Evolutionary conservation across 805 yeast genomes (phyloP), one percentile per base, ranked within the genome.

Genomic region (Lipomyces starkeyi): DNA sequence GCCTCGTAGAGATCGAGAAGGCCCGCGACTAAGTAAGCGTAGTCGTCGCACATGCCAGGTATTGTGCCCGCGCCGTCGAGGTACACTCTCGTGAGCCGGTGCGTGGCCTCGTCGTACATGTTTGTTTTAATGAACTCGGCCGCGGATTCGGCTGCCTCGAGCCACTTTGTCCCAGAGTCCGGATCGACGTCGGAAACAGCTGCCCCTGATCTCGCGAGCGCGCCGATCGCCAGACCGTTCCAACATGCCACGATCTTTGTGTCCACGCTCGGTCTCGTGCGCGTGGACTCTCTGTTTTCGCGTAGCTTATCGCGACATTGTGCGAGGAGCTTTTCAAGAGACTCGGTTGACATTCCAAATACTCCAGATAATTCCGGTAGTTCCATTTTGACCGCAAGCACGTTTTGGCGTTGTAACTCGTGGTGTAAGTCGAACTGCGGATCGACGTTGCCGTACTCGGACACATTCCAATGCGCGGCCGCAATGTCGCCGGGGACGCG

Each of bases 141-240:
- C 9, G 78, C 73, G 7, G 59, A 55, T 1, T 35, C 65, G 3
- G 81, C 81, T 17, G 70, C 64, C 4, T 63, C 71, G 1, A 78
- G 65, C 59, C 77, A 74, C 47, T 54, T 49, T 14, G 29, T 25
- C 13, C 67, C 65, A 3, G 53, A 57, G 49, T 57, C 66, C 2
- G 74, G 72, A 8, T 67, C 70, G 3, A 56, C 49, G 22, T 69
- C 64, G 27, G 54, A 61, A 8, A 75, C 66, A 6, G 72, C 72
- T 2, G 68, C 61, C 1, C 73, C 71, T 1, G 81, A 79, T 9
- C 78, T 66, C 9, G 81, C 78, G 14, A 80, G 71, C 1, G 79
- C 79, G 2, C 81, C 77, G 25, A 80, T 75, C 3, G 80, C 79
- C 5, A 75, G 72, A 1, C 80, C 81, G 63, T 79, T 79, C 81